Conservation (phyloP, 2,329 filamentous ascomycete species). For the Didymella glomerata region DNA sequence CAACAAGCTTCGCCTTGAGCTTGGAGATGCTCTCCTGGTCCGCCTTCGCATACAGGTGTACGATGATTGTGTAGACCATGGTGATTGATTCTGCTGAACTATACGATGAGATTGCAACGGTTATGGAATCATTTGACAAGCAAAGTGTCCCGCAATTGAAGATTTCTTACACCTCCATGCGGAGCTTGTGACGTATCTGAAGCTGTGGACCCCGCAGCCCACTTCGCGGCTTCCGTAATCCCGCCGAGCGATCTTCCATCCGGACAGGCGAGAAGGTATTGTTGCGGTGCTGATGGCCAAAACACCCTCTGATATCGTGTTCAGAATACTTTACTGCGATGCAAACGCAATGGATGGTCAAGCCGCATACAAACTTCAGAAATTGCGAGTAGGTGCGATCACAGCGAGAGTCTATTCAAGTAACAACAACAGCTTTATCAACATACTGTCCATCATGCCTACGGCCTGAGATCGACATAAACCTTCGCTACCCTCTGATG, state of each 20-base stretch:
- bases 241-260: conserved; percentile 16
- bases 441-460: background rate
- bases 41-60: conserved; percentile 74
- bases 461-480: conserved; percentile 40
- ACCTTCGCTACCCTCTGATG: conserved; percentile 36
- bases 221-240: conserved; percentile 19
- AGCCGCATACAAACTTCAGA: background rate
- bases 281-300: background rate
- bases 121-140: background rate
- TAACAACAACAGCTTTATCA: background rate
- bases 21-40: conserved; percentile 70
- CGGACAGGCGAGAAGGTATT: background rate
- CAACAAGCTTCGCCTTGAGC: conserved; percentile 75
- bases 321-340: background rate
- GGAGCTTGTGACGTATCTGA: conserved; percentile 22
- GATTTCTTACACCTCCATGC: conserved; percentile 10
- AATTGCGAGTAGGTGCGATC: background rate
- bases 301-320: background rate
- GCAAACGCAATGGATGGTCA: background rate
- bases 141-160: conserved; percentile 6
- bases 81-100: background rate
- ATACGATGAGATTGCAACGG: background rate
- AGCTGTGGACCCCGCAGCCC: conserved; percentile 23
- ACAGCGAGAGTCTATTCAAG: background rate
- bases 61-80: conserved; percentile 75